Conservation (phyloP, 2,329 filamentous ascomycete genomes). For the Metarhizium robertsii region DNA sequence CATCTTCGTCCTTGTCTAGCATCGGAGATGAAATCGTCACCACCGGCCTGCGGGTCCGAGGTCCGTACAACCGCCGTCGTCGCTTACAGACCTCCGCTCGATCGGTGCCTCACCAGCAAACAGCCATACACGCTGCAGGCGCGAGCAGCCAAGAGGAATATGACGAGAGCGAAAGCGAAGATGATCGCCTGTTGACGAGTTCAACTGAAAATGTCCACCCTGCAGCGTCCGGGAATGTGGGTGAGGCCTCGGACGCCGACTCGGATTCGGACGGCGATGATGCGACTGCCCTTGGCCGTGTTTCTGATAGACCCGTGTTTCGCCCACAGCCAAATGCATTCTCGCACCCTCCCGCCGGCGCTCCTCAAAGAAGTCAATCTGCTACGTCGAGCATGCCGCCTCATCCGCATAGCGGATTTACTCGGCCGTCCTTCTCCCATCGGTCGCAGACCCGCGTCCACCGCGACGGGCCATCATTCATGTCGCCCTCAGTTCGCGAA, state of each 20-base stretch:
- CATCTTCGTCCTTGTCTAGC: conserved; percentile 84
- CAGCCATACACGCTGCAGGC: conserved; percentile 31
- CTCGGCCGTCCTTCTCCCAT: conserved; percentile 38
- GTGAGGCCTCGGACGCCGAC: conserved; percentile 37
- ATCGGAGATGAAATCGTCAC: conserved; percentile 84
- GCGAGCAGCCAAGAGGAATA: conserved; percentile 88
- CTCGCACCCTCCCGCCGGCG: conserved; percentile 62
- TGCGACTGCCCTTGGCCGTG: conserved; percentile 66
- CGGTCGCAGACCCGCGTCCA: conserved; percentile 37
- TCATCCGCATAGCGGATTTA: conserved; percentile 40
- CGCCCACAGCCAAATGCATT: conserved; percentile 89
- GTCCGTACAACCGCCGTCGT: conserved; percentile 52
- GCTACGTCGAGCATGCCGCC: conserved; percentile 37
- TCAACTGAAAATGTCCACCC: conserved; percentile 44
- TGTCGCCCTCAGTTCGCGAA: conserved; percentile 66
- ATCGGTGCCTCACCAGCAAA: conserved; percentile 29
- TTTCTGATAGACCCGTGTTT: conserved; percentile 50
- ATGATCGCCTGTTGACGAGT: conserved; percentile 56
- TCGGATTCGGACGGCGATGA: conserved; percentile 59
- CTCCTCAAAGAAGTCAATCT: conserved; percentile 39
- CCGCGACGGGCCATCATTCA: conserved; percentile 47
- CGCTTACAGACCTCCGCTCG: conserved; percentile 27
- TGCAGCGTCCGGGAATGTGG: conserved; percentile 24
- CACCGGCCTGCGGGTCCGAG: conserved; percentile 71
- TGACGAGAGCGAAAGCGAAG: conserved; percentile 86